These are phyloP conservation scores for Quercus tomentella DNA, from an alignment of 331 rosid genomes.

Conservation along the genomic window DNA sequence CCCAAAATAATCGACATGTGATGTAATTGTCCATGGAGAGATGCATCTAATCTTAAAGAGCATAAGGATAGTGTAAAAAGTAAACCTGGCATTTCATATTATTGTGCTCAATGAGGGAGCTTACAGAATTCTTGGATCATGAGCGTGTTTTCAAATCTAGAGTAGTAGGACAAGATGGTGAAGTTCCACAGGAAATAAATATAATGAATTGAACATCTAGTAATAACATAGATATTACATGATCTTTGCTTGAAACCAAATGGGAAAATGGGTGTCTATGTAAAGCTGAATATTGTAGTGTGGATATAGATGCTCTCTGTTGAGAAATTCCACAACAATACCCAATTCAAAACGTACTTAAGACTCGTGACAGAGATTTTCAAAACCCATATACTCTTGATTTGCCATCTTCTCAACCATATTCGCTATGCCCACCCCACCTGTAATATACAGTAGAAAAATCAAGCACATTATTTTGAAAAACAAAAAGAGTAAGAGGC, in stretches of 20 bases:
- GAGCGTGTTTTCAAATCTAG: background rate
- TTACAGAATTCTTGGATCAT: conserved; percentile 2
- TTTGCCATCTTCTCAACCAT: conserved; percentile 73
- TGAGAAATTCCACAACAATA: conserved; percentile 8
- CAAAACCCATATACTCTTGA: conserved; percentile 73
- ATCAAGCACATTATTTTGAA: background rate
- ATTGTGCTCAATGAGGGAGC: background rate
- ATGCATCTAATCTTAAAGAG: background rate
- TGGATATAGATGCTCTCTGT: conserved; percentile 14
- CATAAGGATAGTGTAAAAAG: background rate
- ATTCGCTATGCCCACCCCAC: conserved; percentile 73
- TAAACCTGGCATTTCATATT: background rate
- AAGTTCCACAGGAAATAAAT: background rate
- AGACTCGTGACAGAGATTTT: conserved; percentile 43
- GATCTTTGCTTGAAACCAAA: conserved; percentile 24
- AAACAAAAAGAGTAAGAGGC: background rate
- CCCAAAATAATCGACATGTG: background rate
- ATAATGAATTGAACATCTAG: conserved; percentile 16
- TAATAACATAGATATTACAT: background rate
- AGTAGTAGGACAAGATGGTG: background rate
- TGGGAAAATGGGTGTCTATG: conserved; percentile 18
- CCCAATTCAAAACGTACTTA: conserved; percentile 5
- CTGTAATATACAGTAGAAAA: conserved; percentile 26
- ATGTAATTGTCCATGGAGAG: background rate
- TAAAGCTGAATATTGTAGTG: conserved; percentile 5